Evolutionary conservation across 768 basidiomycete genomes (phyloP), one percentile per base, ranked within the genome.

Genomic region (Termitomyces sp.): DNA sequence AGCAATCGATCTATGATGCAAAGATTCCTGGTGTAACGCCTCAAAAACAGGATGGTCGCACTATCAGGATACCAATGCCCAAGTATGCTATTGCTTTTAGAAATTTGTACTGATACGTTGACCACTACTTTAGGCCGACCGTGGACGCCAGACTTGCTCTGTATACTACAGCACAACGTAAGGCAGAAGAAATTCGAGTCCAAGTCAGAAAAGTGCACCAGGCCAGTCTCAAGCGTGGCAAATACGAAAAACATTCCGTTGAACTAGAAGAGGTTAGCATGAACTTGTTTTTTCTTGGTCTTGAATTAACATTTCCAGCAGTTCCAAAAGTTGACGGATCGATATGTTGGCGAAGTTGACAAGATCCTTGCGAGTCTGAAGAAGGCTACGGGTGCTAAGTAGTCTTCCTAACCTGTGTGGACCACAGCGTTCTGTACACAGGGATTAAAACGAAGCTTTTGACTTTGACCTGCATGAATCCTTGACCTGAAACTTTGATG

Each of bases 11-110:
- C 6, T 90, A 91, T 64, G 79, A 82, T n/a, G 85, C 88, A 4
- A 87, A 88, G 61, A 73, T 92, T 38, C 85, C 88, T 9, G 80
- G 84, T 30, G 78, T 90, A 10, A 77, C 85, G 0, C 91, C 91
- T 4, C 92, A 93, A 62, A 78, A 78, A 56, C 72, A 81, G 43
- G 91, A 94, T 64, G 73, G 66, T 32, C 80, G 85, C 44, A 93
- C 92, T 2, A 79, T 94, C 62, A 88, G 81, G 61, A 82, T 94
- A 58, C 87, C 90, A 0, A 84, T 93, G 68, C 88, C 92, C 44
- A 92, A 85, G 91, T 92, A 61, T 14, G 77, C 14, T 26, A 14
- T 14, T 35, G 22, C 22, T 48, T 18, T 47, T n/a, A 35, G 33
- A 18, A 6, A 8, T 16, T 53, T 12, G 33, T 5, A 9, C 42